phyloP scores from a whole-genome alignment of 441 rosid genomes.

The Populus trichocarpa region DNA sequence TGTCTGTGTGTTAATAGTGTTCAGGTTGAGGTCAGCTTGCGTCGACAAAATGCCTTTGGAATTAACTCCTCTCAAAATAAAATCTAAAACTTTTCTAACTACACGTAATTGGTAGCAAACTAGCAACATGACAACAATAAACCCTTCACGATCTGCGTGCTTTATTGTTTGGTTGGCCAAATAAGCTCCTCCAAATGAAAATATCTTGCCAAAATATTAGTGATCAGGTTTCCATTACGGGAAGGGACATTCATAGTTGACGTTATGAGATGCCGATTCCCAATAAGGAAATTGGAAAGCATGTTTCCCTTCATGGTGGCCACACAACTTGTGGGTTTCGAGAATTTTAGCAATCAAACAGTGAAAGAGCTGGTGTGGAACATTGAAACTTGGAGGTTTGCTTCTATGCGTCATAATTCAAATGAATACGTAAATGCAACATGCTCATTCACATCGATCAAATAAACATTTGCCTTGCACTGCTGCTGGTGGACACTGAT shows the following conservation, averaged over 20 bases:
- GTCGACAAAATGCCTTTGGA: background rate
- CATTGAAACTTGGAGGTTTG: no score
- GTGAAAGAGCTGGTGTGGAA: no score
- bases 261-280: no score
- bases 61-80: background rate
- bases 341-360: no score
- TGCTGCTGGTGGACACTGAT: no score
- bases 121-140: background rate
- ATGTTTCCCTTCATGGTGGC: no score
- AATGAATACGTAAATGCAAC: no score
- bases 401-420: no score
- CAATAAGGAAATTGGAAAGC: no score
- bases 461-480: background rate
- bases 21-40: background rate
- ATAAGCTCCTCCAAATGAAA: background rate
- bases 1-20: background rate
- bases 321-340: no score
- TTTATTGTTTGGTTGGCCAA: background rate
- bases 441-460: no score
- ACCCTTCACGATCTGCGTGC: background rate
- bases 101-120: background rate
- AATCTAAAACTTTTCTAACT: background rate
- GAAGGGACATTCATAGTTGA: background rate
- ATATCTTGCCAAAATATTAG: no score
- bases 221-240: background rate